Base-by-base conservation (phyloP, 768 basidiomycete species). In the Podaxis sp. region DNA sequence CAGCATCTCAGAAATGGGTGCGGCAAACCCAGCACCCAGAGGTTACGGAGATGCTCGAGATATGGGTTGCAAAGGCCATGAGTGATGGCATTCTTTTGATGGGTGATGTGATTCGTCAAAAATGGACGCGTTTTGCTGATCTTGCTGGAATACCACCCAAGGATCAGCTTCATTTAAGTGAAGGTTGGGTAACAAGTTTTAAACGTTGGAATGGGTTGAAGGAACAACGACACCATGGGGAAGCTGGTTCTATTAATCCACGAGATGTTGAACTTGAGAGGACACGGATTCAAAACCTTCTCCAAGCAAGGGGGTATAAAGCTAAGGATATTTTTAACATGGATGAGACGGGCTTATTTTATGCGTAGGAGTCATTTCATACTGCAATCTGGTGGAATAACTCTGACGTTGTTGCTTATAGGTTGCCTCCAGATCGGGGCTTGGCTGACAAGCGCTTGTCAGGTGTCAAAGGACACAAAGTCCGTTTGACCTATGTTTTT, bases 61-160 rank as follows among this genome's bases (percentile, higher is more conserved):
- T 74, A 0, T 77, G 76, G 75, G 68, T 75, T 3, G 59, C 46
- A 15, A 70, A 73, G 44, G 74, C 72, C 6, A 68, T 71, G 67
- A 28, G 36, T 4, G 67, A 74, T 57, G 57, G 58, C 5, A 28
- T 79, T 11, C 8, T 65, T 0, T 24, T 78, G 17, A 76, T 66
- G 30, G 74, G 75, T 1, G 73, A 70, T 17, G 69, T 75, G 17
- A 57, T 79, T 22, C 17, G 56, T 1, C 66, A 71, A 22, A 76
- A 78, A 64, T 75, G 71, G 69, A 66, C n/a, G 4, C 0, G 4
- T 0, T 76, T 77, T 72, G 70, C 70, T 4, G 67, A 74, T 26
- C 61, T 68, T 28, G 63, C 13, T 24, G 65, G 69, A 0, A 54
- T 78, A 13, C 71, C 70, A 22, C 1, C 30, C 65, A 1, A 69